Conservation (phyloP, 75 land plant species). For the Cunninghamia lanceolata region DNA sequence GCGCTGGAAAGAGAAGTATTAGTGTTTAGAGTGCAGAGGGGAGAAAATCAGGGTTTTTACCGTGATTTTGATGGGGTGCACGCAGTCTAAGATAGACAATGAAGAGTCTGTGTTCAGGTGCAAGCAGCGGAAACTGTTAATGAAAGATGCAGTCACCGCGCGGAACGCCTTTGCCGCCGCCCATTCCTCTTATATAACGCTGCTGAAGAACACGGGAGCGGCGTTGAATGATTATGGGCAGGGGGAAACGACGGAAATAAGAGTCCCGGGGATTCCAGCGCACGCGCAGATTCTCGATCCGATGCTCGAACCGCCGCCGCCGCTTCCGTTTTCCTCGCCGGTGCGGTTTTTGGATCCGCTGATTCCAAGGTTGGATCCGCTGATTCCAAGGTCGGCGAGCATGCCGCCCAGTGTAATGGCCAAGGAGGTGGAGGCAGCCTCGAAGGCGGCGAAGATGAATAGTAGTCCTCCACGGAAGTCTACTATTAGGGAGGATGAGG, state of each 20-base stretch:
- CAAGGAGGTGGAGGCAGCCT: background rate
- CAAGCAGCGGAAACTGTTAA: conserved; percentile 47
- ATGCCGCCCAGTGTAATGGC: conserved; percentile 23
- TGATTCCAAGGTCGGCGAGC: conserved; percentile 12
- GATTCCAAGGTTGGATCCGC: conserved; percentile 25
- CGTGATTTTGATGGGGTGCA: conserved; percentile 60
- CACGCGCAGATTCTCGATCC: background rate
- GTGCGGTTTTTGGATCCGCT: conserved; percentile 11
- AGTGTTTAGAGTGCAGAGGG: background rate
- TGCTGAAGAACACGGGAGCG: conserved; percentile 79
- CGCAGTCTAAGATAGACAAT: conserved; percentile 63
- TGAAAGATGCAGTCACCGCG: conserved; percentile 58
- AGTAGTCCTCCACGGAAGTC: conserved; percentile 11
- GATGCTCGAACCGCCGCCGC: conserved; percentile 6
- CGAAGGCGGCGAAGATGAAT: conserved; percentile 26
- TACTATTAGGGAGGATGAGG: conserved; percentile 3
- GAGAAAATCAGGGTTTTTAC: background rate
- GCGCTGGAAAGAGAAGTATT: too few species aligned
- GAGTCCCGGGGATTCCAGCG: background rate
- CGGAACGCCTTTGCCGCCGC: conserved; percentile 80
- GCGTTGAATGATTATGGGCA: conserved; percentile 84
- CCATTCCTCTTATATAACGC: conserved; percentile 55
- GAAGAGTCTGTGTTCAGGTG: conserved; percentile 68
- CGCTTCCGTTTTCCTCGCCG: conserved; percentile 21
- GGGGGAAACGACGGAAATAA: conserved; percentile 33